These are phyloP conservation scores for Penicillium rolfsii DNA, from an alignment of 2,329 filamentous ascomycete genomes.

Conservation along the genomic window DNA sequence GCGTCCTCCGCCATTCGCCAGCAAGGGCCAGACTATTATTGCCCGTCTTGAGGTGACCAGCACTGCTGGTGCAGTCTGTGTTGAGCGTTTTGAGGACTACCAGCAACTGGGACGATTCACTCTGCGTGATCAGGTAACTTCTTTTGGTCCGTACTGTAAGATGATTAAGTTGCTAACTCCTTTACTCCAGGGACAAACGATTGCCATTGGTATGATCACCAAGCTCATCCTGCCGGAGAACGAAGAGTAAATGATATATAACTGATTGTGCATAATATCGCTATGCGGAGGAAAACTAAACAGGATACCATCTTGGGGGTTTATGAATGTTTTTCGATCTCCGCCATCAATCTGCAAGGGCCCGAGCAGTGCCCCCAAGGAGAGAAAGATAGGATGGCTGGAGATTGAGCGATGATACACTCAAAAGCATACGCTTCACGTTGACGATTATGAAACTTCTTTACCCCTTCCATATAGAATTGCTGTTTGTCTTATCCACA, in stretches of 20 bases:
- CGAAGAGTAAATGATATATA: conserved; percentile 22
- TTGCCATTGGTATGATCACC: conserved; percentile 98
- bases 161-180: conserved; percentile 27
- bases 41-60: conserved; percentile 86
- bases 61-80: conserved; percentile 82
- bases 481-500: conserved; percentile 24
- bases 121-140: conserved; percentile 77
- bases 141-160: neutral
- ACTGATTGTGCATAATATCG: conserved; percentile 8
- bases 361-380: conserved; percentile 13
- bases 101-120: conserved; percentile 91
- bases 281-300: conserved; percentile 11
- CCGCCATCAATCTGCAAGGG: conserved; percentile 1
- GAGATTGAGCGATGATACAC: conserved; percentile 31
- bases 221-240: conserved; percentile 65
- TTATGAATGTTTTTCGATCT: conserved; percentile 1
- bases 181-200: conserved; percentile 81
- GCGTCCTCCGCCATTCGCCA: conserved; percentile 87
- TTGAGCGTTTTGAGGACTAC: conserved; percentile 95
- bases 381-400: conserved; percentile 24
- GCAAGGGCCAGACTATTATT: conserved; percentile 79
- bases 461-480: conserved; percentile 32
- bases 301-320: conserved; percentile 5
- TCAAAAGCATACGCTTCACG: conserved; percentile 28
- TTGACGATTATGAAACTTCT: conserved; percentile 41